phyloP scores from a whole-genome alignment of 2,329 filamentous ascomycete species.

The Diaporthe humulicola region DNA sequence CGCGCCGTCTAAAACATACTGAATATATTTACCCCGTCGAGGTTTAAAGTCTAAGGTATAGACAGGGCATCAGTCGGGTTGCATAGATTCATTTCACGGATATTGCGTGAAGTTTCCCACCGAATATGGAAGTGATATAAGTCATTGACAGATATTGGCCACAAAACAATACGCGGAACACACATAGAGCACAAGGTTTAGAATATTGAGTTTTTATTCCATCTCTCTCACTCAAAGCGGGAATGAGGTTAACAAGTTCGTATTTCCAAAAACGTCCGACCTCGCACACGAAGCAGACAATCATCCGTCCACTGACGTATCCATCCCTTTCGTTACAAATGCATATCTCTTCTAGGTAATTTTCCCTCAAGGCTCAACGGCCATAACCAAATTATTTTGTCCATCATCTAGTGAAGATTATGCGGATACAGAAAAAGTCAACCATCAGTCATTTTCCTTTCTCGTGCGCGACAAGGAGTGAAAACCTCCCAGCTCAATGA shows the following conservation, averaged over 20 bases:
- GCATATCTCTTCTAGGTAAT: constrained; percentile 8
- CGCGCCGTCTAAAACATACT: not conserved
- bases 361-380: not conserved
- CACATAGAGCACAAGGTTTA: not conserved
- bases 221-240: not conserved
- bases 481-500: not conserved
- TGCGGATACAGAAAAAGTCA: constrained; percentile 18
- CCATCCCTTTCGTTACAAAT: not conserved
- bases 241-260: not conserved
- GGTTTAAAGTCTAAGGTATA: not conserved
- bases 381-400: constrained; percentile 14
- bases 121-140: not conserved
- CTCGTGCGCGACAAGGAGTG: not conserved
- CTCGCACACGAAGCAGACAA: not conserved
- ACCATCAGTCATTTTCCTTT: not conserved
- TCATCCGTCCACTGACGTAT: not conserved
- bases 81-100: not conserved
- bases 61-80: not conserved
- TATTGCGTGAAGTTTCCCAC: not conserved
- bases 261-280: not conserved
- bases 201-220: not conserved
- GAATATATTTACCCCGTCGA: no score
- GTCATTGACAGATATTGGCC: not conserved
- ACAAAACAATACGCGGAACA: not conserved
- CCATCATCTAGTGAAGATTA: constrained; percentile 19